These are phyloP conservation scores for Suillus americanus DNA, from an alignment of 768 basidiomycete genomes.

Conservation along the genomic window DNA sequence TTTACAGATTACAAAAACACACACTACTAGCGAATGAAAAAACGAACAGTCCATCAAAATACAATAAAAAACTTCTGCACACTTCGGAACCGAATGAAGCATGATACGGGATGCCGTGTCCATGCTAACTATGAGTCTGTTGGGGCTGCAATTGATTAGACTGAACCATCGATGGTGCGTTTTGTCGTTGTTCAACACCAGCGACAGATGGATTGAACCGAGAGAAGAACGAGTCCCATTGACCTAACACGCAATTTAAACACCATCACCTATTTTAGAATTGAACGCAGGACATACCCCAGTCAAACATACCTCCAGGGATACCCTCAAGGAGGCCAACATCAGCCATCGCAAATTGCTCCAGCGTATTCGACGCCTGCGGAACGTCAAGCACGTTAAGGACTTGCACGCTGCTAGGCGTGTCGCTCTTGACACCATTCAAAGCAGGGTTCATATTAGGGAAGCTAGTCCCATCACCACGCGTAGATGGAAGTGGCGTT, in stretches of 20 bases:
- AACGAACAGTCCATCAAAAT: background rate
- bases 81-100: background rate
- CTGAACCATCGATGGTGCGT: background rate
- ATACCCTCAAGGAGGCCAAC: slow-evolving; percentile 74
- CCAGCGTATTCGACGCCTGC: slow-evolving; percentile 52
- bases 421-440: slow-evolving; percentile 44
- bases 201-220: slow-evolving; percentile 41
- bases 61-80: background rate
- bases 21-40: background rate
- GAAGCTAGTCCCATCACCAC: slow-evolving; percentile 31
- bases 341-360: slow-evolving; percentile 67
- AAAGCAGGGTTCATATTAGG: slow-evolving; percentile 77
- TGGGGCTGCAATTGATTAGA: background rate
- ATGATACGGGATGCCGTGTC: background rate
- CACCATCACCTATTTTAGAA: slow-evolving; percentile 1
- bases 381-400: slow-evolving; percentile 73
- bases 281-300: slow-evolving; percentile 53
- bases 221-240: slow-evolving; percentile 83
- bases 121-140: background rate
- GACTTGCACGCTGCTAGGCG: slow-evolving; percentile 62
- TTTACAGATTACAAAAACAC: background rate
- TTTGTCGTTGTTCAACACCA: too few relatives aligned
- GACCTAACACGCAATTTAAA: slow-evolving; percentile 44
- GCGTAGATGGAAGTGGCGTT: slow-evolving; percentile 40
- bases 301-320: slow-evolving; percentile 85